A percentile compares a stretch with the other conserved stretches of the same genome.
Conservation (phyloP, 1,284 basidiomycete genomes). For the Fomitopsis pinicola region DNA sequence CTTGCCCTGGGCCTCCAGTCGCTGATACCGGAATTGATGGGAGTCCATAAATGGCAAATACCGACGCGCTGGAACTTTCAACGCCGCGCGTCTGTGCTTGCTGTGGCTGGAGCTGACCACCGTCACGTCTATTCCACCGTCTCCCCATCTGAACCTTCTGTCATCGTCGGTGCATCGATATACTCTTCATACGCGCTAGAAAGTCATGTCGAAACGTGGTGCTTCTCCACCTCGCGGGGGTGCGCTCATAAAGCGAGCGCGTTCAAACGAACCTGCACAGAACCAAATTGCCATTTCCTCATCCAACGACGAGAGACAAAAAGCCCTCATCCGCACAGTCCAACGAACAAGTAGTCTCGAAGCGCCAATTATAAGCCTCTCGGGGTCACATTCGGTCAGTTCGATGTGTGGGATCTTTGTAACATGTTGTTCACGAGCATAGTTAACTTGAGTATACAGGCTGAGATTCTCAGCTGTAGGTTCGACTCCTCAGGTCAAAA, state of each 20-base stretch:
- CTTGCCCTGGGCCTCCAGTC: too few relatives aligned
- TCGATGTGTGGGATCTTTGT: neutral
- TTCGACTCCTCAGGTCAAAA: constrained; percentile 82
- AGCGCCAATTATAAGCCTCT: constrained; percentile 76
- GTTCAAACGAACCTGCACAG: constrained; percentile 50
- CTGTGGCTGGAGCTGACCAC: neutral
- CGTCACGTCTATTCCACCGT: neutral
- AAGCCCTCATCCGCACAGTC: constrained; percentile 72
- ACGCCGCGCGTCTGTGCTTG: neutral
- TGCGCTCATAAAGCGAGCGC: constrained; percentile 61
- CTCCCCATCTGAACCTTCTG: neutral
- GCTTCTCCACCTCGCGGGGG: constrained; percentile 53
- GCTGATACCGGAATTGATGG: too few relatives aligned
- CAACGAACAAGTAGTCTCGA: constrained; percentile 76
- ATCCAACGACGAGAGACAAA: constrained; percentile 62
- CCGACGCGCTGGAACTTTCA: neutral
- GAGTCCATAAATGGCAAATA: neutral
- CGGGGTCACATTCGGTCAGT: constrained; percentile 70
- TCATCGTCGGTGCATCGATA: neutral
- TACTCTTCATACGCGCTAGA: neutral
- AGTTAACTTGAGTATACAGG: constrained; percentile 35
- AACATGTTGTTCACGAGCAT: constrained; percentile 3
- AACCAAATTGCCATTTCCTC: constrained; percentile 76
- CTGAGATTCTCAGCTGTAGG: constrained; percentile 73
- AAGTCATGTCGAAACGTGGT: constrained; percentile 62